These are phyloP conservation scores for Suhomyces faveliae DNA, from an alignment of 805 yeast genomes.

Conservation along the genomic window DNA sequence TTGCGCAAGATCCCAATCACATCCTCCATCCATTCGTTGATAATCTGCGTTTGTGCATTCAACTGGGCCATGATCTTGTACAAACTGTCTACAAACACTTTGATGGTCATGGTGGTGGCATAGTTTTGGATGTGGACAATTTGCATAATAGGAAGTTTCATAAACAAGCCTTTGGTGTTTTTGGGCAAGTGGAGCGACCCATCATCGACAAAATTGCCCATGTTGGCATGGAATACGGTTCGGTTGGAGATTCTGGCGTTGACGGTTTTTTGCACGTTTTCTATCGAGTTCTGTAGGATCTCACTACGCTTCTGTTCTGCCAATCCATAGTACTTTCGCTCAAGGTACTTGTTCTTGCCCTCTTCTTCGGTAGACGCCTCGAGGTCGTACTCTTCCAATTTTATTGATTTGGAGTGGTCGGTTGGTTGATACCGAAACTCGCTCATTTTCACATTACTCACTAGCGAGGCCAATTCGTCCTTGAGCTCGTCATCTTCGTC, in stretches of 20 bases:
- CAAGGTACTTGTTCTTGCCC: constrained; percentile 22
- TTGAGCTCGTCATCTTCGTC: constrained; percentile 9
- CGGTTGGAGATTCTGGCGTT: constrained; percentile 23
- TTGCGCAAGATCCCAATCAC: constrained; percentile 43
- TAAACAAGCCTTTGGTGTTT: constrained; percentile 32
- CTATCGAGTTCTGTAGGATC: constrained; percentile 30
- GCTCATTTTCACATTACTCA: constrained; percentile 16
- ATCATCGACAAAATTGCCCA: constrained; percentile 21
- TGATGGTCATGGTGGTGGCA: constrained; percentile 20
- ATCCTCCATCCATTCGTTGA: constrained; percentile 52
- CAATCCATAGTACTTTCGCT: constrained; percentile 29
- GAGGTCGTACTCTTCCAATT: constrained; percentile 5
- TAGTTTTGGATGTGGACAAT: constrained; percentile 13
- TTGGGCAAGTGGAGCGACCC: constrained; percentile 34
- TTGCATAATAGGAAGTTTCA: constrained; percentile 27
- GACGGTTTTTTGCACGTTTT: constrained; percentile 26
- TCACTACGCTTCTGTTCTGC: constrained; percentile 37
- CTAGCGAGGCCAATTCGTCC: constrained; percentile 23
- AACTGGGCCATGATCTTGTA: constrained; percentile 30
- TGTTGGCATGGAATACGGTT: constrained; percentile 12
- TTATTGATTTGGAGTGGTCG: neutral
- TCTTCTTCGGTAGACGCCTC: constrained; percentile 1
- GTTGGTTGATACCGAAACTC: constrained; percentile 8
- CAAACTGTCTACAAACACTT: constrained; percentile 22
- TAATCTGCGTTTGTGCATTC: constrained; percentile 49